These are phyloP conservation scores for Mallotus japonicus DNA, from an alignment of 441 rosid genomes.

Conservation along the genomic window DNA sequence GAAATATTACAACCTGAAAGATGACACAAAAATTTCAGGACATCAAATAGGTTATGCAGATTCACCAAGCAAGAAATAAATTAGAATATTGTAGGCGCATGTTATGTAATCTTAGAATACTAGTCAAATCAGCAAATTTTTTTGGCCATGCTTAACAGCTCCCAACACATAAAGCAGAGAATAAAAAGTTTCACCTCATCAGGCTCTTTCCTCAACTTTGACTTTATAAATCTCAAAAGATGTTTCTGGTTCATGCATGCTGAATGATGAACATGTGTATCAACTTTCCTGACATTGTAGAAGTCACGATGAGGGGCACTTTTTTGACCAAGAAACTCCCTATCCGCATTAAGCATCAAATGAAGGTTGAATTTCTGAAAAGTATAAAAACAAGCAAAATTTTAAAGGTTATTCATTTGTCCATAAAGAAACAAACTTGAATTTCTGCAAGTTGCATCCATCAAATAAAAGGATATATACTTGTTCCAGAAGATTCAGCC, in stretches of 20 bases:
- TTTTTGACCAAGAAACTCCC: conserved; percentile 96
- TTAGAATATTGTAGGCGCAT: neutral
- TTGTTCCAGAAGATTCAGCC: conserved; percentile 94
- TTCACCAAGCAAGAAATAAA: neutral
- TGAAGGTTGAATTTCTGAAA: conserved; percentile 96
- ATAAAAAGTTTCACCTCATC: conserved; percentile 67
- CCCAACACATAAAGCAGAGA: conserved; percentile 9
- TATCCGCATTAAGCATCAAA: conserved; percentile 98
- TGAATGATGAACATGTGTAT: conserved; percentile 98
- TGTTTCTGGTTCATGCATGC: conserved; percentile 99
- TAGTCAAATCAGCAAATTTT: neutral
- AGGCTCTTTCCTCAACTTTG: conserved; percentile 95
- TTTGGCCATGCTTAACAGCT: too few relatives aligned
- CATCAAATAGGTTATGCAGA: neutral
- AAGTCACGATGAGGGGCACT: conserved; percentile 99
- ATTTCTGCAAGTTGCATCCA: conserved; percentile 3
- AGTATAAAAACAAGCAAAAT: neutral
- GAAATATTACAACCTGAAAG: conserved; percentile 91
- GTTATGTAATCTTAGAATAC: neutral
- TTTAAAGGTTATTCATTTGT: conserved; percentile 24
- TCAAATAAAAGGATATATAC: conserved; percentile 32
- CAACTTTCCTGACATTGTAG: conserved; percentile 96
- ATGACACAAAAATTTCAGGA: conserved; percentile 11
- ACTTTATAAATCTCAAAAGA: conserved; percentile 96
- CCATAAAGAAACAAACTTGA: conserved; percentile 13